Conservation (phyloP, 345 rosid genomes). For the Leavenworthia alabamica region DNA sequence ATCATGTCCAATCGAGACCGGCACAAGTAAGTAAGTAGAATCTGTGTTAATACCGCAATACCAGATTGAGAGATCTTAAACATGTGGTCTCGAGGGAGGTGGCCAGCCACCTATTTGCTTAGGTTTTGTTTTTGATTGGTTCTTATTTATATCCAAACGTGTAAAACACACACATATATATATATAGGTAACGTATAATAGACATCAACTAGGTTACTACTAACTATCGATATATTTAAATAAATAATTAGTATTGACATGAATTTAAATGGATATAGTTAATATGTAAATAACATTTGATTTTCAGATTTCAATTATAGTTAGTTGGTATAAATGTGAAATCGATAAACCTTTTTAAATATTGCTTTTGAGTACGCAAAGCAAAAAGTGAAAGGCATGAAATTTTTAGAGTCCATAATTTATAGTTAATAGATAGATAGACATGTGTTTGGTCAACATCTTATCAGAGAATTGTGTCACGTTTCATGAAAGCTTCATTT, state of each 20-base stretch:
- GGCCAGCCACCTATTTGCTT: background rate
- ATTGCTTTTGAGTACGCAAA: no score
- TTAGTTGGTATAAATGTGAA: background rate
- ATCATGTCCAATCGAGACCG: no score
- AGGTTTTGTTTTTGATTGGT: background rate
- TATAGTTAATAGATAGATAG: no score
- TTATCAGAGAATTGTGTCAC: no score
- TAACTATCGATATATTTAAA: background rate
- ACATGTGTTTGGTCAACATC: no score
- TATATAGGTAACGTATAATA: no score
- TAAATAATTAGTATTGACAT: background rate
- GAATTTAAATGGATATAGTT: background rate
- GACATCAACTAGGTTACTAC: background rate
- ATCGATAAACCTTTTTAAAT: background rate
- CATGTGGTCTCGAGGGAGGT: background rate
- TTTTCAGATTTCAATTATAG: no score
- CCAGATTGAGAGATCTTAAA: background rate
- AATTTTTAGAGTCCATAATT: no score
- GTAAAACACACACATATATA: background rate
- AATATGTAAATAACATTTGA: background rate
- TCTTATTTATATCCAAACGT: background rate
- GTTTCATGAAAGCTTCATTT: no score
- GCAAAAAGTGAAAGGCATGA: no score
- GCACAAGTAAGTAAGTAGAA: no score
- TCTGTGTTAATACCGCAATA: background rate